These are phyloP conservation scores for Neurospora sp. DNA, from an alignment of 495 filamentous ascomycete species.

Conservation along the genomic window DNA sequence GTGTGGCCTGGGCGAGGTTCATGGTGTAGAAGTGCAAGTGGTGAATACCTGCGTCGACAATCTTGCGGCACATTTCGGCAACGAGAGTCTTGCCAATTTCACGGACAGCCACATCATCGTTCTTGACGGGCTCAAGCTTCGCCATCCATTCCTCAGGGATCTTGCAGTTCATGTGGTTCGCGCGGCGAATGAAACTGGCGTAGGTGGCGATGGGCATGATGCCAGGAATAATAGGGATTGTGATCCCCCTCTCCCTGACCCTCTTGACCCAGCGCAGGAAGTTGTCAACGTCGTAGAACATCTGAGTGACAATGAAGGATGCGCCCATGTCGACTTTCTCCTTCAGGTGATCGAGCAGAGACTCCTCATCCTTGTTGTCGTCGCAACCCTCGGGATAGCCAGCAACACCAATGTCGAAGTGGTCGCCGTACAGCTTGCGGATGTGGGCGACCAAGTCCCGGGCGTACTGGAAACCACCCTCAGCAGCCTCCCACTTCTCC, in stretches of 20 bases:
- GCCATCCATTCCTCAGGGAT: conserved; percentile 74
- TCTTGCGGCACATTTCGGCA: conserved; percentile 82
- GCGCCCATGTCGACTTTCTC: conserved; percentile 95
- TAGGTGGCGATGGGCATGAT: conserved; percentile 99
- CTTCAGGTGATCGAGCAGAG: conserved; percentile 85
- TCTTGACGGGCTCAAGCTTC: conserved; percentile 84
- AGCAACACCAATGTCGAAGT: conserved; percentile 97
- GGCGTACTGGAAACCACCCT: conserved; percentile 83
- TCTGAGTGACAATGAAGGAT: conserved; percentile 92
- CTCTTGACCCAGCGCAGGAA: conserved; percentile 86
- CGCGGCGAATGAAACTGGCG: conserved; percentile 78
- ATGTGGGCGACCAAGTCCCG: conserved; percentile 93
- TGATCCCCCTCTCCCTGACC: conserved; percentile 75
- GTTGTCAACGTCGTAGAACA: conserved; percentile 97
- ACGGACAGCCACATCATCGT: conserved; percentile 85
- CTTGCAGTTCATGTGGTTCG: conserved; percentile 75
- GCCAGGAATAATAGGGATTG: conserved; percentile 84
- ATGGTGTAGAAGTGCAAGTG: conserved; percentile 99
- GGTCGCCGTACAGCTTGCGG: conserved; percentile 75
- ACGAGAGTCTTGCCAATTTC: conserved; percentile 83
- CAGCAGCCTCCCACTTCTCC: conserved; percentile 81
- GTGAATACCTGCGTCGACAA: conserved; percentile 69
- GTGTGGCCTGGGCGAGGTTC: conserved; percentile 93
- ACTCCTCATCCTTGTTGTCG: conserved; percentile 76
- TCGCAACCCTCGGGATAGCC: conserved; percentile 96